Evolutionary conservation across 108 stramenopile genomes (phyloP).

Genomic region (Fragilaria crotonensis): DNA sequence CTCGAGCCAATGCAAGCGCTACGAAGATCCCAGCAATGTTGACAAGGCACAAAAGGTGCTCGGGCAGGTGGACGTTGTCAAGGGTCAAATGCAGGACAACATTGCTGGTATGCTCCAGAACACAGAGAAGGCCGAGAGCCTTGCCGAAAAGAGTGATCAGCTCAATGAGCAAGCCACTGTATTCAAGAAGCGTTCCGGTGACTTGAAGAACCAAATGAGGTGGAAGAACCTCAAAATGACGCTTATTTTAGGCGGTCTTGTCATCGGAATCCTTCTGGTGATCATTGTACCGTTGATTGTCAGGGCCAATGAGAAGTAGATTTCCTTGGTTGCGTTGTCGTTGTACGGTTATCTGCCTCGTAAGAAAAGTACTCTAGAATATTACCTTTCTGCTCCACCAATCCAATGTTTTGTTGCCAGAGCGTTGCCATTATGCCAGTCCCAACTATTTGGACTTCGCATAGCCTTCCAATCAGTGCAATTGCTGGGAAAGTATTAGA

Average conservation of each 20-base stretch:
- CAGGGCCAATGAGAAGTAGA: slow-evolving; percentile 40
- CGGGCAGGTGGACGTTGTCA: slow-evolving; percentile 78
- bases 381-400: no score
- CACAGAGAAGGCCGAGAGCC: slow-evolving; percentile 75
- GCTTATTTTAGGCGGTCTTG: slow-evolving; percentile 57
- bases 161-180: slow-evolving; percentile 86
- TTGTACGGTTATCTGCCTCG: no score
- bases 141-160: slow-evolving; percentile 74
- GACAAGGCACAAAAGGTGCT: slow-evolving; percentile 74
- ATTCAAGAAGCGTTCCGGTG: slow-evolving; percentile 78
- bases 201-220: slow-evolving; percentile 82
- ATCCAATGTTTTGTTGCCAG: no score
- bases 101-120: slow-evolving; percentile 84
- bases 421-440: no score
- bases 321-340: no score
- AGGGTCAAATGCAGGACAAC: slow-evolving; percentile 81
- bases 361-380: no score
- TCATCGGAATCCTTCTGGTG: slow-evolving; percentile 63
- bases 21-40: slow-evolving; percentile 76
- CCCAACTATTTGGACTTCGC: no score
- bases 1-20: slow-evolving; percentile 57
- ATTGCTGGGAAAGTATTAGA: no score
- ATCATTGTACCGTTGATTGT: slow-evolving; percentile 72
- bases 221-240: slow-evolving; percentile 93
- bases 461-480: no score